A percentile compares a stretch with the other conserved stretches of the same genome.
phyloP scores from a whole-genome alignment of 495 filamentous ascomycete genomes.

The Aspergillus homomorphus region DNA sequence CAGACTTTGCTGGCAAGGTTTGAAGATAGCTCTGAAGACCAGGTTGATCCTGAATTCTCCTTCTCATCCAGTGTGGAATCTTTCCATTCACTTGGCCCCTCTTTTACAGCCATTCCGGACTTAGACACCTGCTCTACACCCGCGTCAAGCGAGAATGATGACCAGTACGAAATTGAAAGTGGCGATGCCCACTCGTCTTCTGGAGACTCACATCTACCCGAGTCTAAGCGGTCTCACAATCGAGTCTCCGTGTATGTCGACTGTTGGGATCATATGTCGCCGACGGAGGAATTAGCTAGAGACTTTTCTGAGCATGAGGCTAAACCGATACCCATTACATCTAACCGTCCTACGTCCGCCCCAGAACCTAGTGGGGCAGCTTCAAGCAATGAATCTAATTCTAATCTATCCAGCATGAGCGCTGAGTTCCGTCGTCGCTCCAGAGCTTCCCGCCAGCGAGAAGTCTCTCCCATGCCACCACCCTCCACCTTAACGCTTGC shows the following conservation, averaged over 20 bases:
- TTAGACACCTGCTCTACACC: slow-evolving; percentile 21
- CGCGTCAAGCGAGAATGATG: slow-evolving; percentile 29
- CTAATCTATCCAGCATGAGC: slow-evolving; percentile 47
- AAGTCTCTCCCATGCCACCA: slow-evolving; percentile 68
- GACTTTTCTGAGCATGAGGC: slow-evolving; percentile 7
- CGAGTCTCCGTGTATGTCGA: slow-evolving; percentile 1
- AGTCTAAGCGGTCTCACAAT: slow-evolving; percentile 3
- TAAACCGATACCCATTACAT: background rate
- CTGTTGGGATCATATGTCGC: slow-evolving; percentile 8
- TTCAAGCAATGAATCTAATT: slow-evolving; percentile 21
- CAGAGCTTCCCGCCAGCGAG: slow-evolving; percentile 52
- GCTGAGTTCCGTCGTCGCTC: slow-evolving; percentile 52
- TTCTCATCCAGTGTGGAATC: slow-evolving; percentile 58
- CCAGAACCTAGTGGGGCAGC: background rate
- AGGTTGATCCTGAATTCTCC: slow-evolving; percentile 31
- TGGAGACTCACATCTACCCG: slow-evolving; percentile 1
- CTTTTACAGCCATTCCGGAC: slow-evolving; percentile 13
- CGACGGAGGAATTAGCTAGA: background rate
- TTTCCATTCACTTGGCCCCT: slow-evolving; percentile 54
- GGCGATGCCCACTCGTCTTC: slow-evolving; percentile 3
- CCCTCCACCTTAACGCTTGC: slow-evolving; percentile 58
- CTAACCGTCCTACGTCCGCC: background rate
- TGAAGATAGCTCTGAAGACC: slow-evolving; percentile 32
- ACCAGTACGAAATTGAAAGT: slow-evolving; percentile 7
- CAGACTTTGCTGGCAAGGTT: slow-evolving; percentile 45